A percentile compares a stretch with the other conserved stretches of the same genome.
These are phyloP conservation scores for Neonectria ditissima DNA, from an alignment of 2,329 filamentous ascomycete genomes.

Conservation along the genomic window DNA sequence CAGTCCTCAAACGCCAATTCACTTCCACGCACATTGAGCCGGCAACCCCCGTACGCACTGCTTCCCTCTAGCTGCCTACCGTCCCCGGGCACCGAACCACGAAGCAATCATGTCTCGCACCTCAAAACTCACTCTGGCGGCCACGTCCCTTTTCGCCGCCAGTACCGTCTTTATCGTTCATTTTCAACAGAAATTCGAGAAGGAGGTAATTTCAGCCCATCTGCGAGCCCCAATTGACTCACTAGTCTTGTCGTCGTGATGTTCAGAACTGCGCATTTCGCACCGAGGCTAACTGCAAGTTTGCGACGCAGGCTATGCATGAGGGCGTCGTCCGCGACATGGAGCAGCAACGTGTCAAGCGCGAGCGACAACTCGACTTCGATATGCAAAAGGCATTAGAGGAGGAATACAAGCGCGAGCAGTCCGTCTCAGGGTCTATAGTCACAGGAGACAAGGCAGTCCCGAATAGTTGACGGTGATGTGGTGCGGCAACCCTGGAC, in stretches of 20 bases:
- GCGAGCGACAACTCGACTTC: constrained; percentile 92
- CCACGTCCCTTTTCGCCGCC: constrained; percentile 80
- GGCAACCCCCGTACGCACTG: neutral
- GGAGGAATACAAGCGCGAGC: constrained; percentile 89
- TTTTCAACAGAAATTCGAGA: constrained; percentile 86
- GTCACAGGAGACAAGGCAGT: constrained; percentile 40
- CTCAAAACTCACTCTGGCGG: constrained; percentile 85
- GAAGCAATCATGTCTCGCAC: constrained; percentile 87
- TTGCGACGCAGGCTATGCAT: constrained; percentile 82
- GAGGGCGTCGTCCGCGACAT: constrained; percentile 93
- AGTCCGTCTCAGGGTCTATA: constrained; percentile 72
- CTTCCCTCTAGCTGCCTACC: neutral
- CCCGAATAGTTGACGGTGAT: constrained; percentile 41
- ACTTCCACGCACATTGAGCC: neutral
- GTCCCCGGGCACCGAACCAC: neutral
- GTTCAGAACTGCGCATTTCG: neutral
- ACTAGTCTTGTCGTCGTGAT: no score
- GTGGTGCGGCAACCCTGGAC: neutral
- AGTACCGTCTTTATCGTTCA: constrained; percentile 88
- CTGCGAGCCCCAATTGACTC: constrained; percentile 1
- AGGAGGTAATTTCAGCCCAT: constrained; percentile 70
- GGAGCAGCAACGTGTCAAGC: constrained; percentile 91
- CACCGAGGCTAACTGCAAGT: constrained; percentile 21
- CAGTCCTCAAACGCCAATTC: constrained; percentile 7
- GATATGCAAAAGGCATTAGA: constrained; percentile 89